Evolutionary conservation across 108 stramenopile genomes (phyloP).

Genomic region (Nitzschia putrida): DNA sequence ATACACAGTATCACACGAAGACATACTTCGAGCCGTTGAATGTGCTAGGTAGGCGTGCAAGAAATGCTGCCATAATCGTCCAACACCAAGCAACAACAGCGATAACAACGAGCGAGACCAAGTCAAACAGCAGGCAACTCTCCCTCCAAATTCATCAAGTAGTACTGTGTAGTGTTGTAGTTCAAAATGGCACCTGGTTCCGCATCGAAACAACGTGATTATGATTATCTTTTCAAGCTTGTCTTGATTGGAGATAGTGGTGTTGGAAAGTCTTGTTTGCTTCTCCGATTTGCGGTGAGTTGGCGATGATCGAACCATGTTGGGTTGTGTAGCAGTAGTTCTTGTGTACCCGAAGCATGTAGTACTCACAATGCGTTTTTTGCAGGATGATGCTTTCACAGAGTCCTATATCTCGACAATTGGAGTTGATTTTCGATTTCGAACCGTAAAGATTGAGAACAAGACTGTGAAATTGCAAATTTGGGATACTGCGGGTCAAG

Average conservation of each 20-base stretch:
- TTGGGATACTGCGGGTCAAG: constrained; percentile 99
- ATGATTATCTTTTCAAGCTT: constrained; percentile 95
- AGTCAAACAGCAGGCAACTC: too few relatives aligned
- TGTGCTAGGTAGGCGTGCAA: too few relatives aligned
- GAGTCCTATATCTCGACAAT: constrained; percentile 99
- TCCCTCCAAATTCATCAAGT: too few relatives aligned
- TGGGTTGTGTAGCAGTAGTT: background rate
- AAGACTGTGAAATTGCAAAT: constrained; percentile 98
- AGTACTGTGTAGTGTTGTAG: too few relatives aligned
- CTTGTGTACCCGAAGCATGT: background rate
- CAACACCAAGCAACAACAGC: too few relatives aligned
- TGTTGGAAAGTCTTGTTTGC: constrained; percentile 97
- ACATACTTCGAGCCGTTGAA: too few relatives aligned
- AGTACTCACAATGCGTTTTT: background rate
- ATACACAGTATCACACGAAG: too few relatives aligned
- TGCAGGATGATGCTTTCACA: constrained; percentile 95
- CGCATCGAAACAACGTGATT: constrained; percentile 72
- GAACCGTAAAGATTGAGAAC: constrained; percentile 95
- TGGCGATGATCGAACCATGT: background rate
- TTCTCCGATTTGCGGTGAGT: constrained; percentile 96
- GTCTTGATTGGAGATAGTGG: constrained; percentile 98
- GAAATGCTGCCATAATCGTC: too few relatives aligned
- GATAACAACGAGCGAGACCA: too few relatives aligned
- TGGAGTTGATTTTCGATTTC: constrained; percentile 99
- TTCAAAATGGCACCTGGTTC: constrained; percentile 48